Conservation (phyloP, 371 early-diverging fungal genomes). For the Apophysomyces variabilis region DNA sequence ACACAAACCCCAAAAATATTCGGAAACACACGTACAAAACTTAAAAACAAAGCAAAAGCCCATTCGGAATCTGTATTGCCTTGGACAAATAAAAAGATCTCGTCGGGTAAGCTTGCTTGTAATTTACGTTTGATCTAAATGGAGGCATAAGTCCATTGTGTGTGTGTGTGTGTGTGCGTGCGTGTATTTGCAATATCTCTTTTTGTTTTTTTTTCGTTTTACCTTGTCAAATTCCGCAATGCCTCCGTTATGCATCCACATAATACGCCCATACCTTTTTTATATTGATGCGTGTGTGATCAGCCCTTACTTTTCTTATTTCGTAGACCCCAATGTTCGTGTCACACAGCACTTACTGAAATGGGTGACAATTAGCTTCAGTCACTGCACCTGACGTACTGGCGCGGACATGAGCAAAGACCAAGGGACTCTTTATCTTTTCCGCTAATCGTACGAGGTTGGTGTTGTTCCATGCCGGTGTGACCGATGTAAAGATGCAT, state of each 20-base stretch:
- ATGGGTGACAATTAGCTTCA: conserved; percentile 86
- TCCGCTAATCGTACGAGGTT: conserved; percentile 82
- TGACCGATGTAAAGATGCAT: conserved; percentile 86
- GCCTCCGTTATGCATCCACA: conserved; percentile 92
- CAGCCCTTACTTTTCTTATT: neutral
- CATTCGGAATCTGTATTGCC: conserved; percentile 90
- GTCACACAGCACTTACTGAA: conserved; percentile 52
- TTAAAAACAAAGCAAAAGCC: conserved; percentile 87
- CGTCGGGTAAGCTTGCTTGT: conserved; percentile 68
- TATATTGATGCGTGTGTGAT: no score
- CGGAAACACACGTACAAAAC: conserved; percentile 50
- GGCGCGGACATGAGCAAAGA: conserved; percentile 89
- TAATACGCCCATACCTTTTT: conserved; percentile 67
- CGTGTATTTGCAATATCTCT: conserved; percentile 1
- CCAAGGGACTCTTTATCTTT: conserved; percentile 75
- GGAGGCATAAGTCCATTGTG: neutral
- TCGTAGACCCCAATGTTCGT: neutral
- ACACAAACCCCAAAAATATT: neutral
- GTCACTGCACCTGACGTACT: conserved; percentile 80
- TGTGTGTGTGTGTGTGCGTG: no score
- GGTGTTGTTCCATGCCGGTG: conserved; percentile 88
- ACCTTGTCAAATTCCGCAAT: conserved; percentile 75
- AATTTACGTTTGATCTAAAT: conserved; percentile 74
- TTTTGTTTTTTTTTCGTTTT: conserved; percentile 13
- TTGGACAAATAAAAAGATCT: conserved; percentile 71